A percentile compares a stretch with the other conserved stretches of the same genome.
Evolutionary conservation across 2,329 filamentous ascomycete species (phyloP).

Genomic region (Mycocentrospora acerina): DNA sequence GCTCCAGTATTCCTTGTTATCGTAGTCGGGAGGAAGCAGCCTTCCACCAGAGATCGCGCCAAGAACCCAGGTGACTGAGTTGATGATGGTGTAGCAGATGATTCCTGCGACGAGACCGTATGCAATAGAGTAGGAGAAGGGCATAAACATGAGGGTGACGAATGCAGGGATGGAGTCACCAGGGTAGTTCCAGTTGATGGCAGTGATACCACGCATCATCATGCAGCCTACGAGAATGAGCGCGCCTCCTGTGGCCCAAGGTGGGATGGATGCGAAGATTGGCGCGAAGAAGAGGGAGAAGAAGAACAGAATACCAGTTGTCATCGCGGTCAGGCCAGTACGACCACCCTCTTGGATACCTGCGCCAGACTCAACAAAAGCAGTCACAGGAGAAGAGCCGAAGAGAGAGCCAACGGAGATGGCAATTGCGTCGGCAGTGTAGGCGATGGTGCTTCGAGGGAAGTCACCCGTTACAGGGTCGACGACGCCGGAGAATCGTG

Average conservation of each 20-base stretch:
- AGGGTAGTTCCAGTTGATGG: conserved; percentile 84
- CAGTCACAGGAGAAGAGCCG: conserved; percentile 78
- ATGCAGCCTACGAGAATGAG: conserved; percentile 80
- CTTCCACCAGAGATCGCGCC: conserved; percentile 16
- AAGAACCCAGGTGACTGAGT: conserved; percentile 61
- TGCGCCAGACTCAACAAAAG: conserved; percentile 83
- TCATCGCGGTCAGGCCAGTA: conserved; percentile 77
- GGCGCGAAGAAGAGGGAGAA: conserved; percentile 86
- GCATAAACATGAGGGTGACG: conserved; percentile 81
- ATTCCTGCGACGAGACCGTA: conserved; percentile 83
- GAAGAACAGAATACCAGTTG: conserved; percentile 74
- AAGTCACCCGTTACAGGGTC: conserved; percentile 84
- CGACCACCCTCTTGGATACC: conserved; percentile 85
- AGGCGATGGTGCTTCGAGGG: conserved; percentile 80
- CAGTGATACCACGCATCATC: conserved; percentile 75
- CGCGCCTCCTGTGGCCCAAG: conserved; percentile 88
- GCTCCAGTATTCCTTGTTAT: conserved; percentile 33
- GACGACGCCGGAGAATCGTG: conserved; percentile 76
- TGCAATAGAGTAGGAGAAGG: conserved; percentile 85
- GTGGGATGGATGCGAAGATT: conserved; percentile 85
- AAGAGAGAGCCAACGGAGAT: conserved; percentile 80
- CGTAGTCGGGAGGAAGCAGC: conserved; percentile 26
- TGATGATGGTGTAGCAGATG: conserved; percentile 73
- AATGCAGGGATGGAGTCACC: conserved; percentile 84
- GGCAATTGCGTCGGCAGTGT: conserved; percentile 77